These are phyloP conservation scores for Parsonsia alboflavescens DNA, from an alignment of 257 asterid species.

Conservation along the genomic window DNA sequence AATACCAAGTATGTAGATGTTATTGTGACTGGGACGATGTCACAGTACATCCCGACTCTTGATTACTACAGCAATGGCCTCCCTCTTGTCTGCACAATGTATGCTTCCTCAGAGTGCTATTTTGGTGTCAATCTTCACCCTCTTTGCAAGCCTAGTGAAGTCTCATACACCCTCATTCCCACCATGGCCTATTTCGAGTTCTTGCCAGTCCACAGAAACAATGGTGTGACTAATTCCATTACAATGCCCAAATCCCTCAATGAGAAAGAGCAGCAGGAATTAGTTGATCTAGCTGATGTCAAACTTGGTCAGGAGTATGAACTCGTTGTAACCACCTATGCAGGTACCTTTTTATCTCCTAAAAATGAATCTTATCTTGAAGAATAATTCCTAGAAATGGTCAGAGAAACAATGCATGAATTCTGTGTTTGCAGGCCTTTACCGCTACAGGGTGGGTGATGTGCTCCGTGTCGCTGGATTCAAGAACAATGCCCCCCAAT, in stretches of 20 bases:
- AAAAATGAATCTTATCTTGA: neutral
- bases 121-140: slow-evolving; percentile 88
- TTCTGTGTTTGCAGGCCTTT: slow-evolving; percentile 46
- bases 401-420: neutral
- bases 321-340: slow-evolving; percentile 88
- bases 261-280: slow-evolving; percentile 58
- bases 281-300: slow-evolving; percentile 72
- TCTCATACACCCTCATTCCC: slow-evolving; percentile 80
- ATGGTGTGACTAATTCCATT: slow-evolving; percentile 27
- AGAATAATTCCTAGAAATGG: neutral
- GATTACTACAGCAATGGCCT: slow-evolving; percentile 77
- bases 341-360: slow-evolving; percentile 36
- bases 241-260: slow-evolving; percentile 45
- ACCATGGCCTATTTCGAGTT: slow-evolving; percentile 81
- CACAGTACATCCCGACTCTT: slow-evolving; percentile 82
- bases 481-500: slow-evolving; percentile 89
- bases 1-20: slow-evolving; percentile 81
- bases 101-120: slow-evolving; percentile 91
- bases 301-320: slow-evolving; percentile 79
- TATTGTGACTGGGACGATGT: slow-evolving; percentile 93
- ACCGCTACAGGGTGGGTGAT: slow-evolving; percentile 85
- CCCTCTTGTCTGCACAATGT: slow-evolving; percentile 90
- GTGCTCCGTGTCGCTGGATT: slow-evolving; percentile 84
- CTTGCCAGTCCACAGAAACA: slow-evolving; percentile 54
- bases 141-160: slow-evolving; percentile 69